Evolutionary conservation across 164 flowering plant genomes (phyloP).

Genomic region (Aristolochia fimbriata): DNA sequence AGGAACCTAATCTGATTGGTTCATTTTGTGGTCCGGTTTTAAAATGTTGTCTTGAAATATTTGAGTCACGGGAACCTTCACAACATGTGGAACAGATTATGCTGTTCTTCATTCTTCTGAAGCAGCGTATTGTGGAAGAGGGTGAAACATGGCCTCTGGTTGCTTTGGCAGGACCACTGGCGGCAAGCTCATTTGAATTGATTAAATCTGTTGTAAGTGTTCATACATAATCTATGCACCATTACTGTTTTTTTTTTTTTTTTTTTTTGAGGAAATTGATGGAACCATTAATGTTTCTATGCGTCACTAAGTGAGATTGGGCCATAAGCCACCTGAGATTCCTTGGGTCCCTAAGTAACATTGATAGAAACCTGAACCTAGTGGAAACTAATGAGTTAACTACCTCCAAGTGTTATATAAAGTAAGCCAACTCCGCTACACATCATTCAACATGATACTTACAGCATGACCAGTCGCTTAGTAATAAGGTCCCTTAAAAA

Average conservation of each 20-base stretch:
- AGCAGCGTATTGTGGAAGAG: constrained; percentile 36
- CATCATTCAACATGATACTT: too few species aligned
- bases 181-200: constrained; percentile 48
- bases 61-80: constrained; percentile 24
- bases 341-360: too few species aligned
- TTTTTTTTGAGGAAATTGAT: too few species aligned
- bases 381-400: too few species aligned
- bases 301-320: neutral
- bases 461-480: too few species aligned
- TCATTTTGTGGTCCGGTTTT: constrained; percentile 46
- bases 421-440: too few species aligned
- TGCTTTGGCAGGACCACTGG: constrained; percentile 55
- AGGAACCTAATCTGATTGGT: constrained; percentile 36
- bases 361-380: too few species aligned
- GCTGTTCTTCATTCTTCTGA: constrained; percentile 43
- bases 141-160: constrained; percentile 78
- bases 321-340: neutral
- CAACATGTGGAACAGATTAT: constrained; percentile 29
- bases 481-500: too few species aligned
- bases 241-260: neutral
- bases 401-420: too few species aligned
- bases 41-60: constrained; percentile 34
- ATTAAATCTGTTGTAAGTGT: constrained; percentile 61
- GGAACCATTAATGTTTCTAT: neutral
- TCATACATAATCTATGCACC: neutral